phyloP scores from a whole-genome alignment of 495 filamentous ascomycete genomes.

The Friedmanniomyces simplex region DNA sequence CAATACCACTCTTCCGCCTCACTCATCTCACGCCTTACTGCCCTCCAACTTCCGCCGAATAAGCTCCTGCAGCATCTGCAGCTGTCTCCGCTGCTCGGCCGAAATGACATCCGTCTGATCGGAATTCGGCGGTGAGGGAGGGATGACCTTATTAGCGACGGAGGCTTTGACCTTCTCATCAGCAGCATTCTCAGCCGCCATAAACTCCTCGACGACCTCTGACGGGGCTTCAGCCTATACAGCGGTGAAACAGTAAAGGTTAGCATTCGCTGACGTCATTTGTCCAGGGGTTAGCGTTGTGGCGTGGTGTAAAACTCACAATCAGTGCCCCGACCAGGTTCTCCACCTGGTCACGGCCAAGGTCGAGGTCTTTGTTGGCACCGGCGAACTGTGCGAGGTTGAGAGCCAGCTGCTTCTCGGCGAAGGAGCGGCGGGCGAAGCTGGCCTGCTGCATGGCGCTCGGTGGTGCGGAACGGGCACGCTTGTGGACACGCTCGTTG shows the following conservation, averaged over 20 bases:
- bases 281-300: slow-evolving; percentile 1
- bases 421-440: slow-evolving; percentile 23
- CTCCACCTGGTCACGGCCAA: slow-evolving; percentile 21
- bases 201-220: slow-evolving; percentile 19
- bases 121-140: slow-evolving; percentile 15
- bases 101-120: slow-evolving; percentile 17
- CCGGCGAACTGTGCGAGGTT: slow-evolving; percentile 42
- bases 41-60: slow-evolving; percentile 15
- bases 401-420: slow-evolving; percentile 46
- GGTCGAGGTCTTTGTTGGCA: slow-evolving; percentile 26
- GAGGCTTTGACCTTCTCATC: slow-evolving; percentile 2
- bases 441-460: slow-evolving; percentile 13
- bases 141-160: neutral
- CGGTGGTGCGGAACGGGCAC: slow-evolving; percentile 3
- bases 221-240: slow-evolving; percentile 32
- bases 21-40: slow-evolving; percentile 11
- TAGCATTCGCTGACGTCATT: slow-evolving; percentile 23
- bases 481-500: slow-evolving; percentile 3
- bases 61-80: slow-evolving; percentile 20
- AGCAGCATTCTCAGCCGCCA: slow-evolving; percentile 4
- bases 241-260: slow-evolving; percentile 16
- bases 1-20: neutral
- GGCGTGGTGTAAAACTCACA: slow-evolving; percentile 21
- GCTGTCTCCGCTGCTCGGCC: slow-evolving; percentile 15
- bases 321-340: slow-evolving; percentile 27